Evolutionary conservation across 75 land plant species (phyloP).

Genomic region (Cunninghamia lanceolata): DNA sequence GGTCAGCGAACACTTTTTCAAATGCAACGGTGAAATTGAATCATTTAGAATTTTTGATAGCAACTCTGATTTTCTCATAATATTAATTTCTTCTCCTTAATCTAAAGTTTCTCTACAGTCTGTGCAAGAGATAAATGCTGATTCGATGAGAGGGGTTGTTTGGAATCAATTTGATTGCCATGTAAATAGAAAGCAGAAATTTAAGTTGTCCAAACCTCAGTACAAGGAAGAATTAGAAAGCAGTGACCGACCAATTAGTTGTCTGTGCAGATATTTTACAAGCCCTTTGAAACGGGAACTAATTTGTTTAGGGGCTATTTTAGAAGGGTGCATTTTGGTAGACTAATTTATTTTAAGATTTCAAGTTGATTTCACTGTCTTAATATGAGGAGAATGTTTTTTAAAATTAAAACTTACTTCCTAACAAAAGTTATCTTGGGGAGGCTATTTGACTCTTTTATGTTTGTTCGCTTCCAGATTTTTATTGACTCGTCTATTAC

Average conservation of each 20-base stretch:
- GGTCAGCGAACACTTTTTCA: conserved; percentile 34
- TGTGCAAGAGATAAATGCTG: not conserved
- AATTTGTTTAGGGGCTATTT: not conserved
- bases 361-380: not conserved
- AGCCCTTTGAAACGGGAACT: not conserved
- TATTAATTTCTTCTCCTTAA: not conserved
- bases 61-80: not conserved
- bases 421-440: not conserved
- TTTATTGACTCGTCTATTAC: not conserved
- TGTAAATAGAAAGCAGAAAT: not conserved
- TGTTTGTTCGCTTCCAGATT: not conserved
- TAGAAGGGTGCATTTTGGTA: not conserved
- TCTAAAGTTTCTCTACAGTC: not conserved
- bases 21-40: not conserved
- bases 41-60: not conserved
- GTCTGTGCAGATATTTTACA: not conserved
- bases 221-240: not conserved
- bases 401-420: too few relatives aligned
- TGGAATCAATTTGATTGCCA: not conserved
- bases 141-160: not conserved
- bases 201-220: not conserved
- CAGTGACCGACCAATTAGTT: not conserved
- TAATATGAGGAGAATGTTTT: not conserved
- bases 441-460: not conserved
- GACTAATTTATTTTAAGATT: not conserved